Conservation (phyloP, 306 rosid species). For the Pueraria montana region DNA sequence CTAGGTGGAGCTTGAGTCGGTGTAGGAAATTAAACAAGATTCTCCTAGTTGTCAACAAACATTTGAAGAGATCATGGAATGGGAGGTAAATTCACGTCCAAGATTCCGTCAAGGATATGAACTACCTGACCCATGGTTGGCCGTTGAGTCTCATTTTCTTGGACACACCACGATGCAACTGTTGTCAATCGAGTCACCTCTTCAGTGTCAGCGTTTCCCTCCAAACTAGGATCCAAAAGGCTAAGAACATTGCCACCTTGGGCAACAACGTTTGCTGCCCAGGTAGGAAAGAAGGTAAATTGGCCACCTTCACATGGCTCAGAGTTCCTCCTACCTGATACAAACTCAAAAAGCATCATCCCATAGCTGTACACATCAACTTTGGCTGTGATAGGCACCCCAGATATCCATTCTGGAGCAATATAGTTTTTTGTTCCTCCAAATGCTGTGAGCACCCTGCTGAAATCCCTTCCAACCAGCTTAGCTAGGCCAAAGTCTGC, state of each 20-base stretch:
- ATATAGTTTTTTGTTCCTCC: slow-evolving; percentile 75
- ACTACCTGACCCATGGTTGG: slow-evolving; percentile 66
- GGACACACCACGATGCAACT: slow-evolving; percentile 69
- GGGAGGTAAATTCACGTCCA: slow-evolving; percentile 53
- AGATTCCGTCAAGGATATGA: slow-evolving; percentile 65
- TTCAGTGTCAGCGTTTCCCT: slow-evolving; percentile 50
- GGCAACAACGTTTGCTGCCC: slow-evolving; percentile 46
- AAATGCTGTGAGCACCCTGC: slow-evolving; percentile 63
- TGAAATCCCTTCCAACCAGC: slow-evolving; percentile 60
- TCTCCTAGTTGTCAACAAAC: slow-evolving; percentile 46
- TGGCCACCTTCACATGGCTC: slow-evolving; percentile 45
- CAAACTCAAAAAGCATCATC: slow-evolving; percentile 64
- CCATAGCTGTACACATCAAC: slow-evolving; percentile 67
- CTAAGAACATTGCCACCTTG: slow-evolving; percentile 46
- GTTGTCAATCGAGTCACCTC: slow-evolving; percentile 50
- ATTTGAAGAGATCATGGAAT: slow-evolving; percentile 51
- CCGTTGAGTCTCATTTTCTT: slow-evolving; percentile 60
- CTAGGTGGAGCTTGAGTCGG: not conserved
- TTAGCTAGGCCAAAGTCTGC: slow-evolving; percentile 78
- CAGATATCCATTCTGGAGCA: slow-evolving; percentile 77
- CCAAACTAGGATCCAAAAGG: slow-evolving; percentile 53
- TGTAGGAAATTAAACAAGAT: slow-evolving; percentile 48
- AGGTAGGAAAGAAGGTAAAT: slow-evolving; percentile 50
- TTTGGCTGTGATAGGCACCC: slow-evolving; percentile 61
- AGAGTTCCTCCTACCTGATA: slow-evolving; percentile 63